phyloP scores from a whole-genome alignment of 148 eudicot genomes.

The Spergularia bocconei region DNA sequence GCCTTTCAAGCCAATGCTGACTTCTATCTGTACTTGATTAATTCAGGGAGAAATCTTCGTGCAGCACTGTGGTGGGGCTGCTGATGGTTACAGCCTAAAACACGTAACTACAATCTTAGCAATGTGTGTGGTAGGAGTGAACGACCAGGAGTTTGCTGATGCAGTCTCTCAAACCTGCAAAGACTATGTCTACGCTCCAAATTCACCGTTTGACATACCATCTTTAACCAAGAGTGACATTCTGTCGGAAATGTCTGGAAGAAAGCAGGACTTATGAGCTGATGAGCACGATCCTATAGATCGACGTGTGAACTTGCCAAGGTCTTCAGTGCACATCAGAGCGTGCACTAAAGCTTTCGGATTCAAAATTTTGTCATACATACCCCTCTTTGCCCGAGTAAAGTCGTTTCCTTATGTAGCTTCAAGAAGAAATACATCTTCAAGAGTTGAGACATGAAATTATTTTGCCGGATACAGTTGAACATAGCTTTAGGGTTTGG shows the following conservation, averaged over 20 bases:
- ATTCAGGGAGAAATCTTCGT: not conserved
- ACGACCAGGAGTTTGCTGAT: not conserved
- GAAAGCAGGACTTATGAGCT: no score
- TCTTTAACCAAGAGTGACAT: no score
- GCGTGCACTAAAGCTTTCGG: not conserved
- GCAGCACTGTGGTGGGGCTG: conserved; percentile 4
- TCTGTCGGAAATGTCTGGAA: no score
- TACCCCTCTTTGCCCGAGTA: not conserved
- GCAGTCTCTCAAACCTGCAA: conserved; percentile 7
- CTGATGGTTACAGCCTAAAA: not conserved
- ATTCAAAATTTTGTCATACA: not conserved
- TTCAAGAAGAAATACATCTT: not conserved
- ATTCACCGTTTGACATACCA: not conserved
- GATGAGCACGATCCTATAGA: no score
- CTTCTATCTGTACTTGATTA: not conserved
- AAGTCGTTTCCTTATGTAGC: not conserved
- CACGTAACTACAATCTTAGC: not conserved
- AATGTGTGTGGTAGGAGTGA: conserved; percentile 1
- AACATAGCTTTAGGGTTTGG: conserved; percentile 10
- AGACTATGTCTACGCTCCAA: conserved; percentile 3
- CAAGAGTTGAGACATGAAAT: not conserved
- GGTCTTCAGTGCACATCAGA: conserved; percentile 13
- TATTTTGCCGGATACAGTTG: conserved; percentile 13
- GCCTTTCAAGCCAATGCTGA: not conserved
- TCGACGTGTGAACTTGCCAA: conserved; percentile 32